These are phyloP conservation scores for Arxiozyma telluris DNA, from an alignment of 1,139 yeast species.

Conservation along the genomic window DNA sequence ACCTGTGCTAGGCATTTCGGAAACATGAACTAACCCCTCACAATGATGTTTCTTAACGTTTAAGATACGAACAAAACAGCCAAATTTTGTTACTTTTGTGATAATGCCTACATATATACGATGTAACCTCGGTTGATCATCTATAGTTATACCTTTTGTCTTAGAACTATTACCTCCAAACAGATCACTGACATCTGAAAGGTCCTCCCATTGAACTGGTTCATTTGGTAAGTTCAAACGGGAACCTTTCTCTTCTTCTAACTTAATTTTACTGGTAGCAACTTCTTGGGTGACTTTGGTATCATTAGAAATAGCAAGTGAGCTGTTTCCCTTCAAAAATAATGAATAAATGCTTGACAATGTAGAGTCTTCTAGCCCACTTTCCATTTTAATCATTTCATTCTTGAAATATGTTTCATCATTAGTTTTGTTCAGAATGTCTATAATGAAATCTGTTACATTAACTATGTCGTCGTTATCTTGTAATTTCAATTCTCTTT, in stretches of 20 bases:
- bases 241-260: constrained; percentile 5
- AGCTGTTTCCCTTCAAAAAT: constrained; percentile 17
- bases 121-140: constrained; percentile 34
- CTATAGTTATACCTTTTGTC: constrained; percentile 14
- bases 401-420: constrained; percentile 34
- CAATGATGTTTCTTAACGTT: constrained; percentile 32
- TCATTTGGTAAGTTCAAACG: constrained; percentile 16
- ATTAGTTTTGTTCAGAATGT: constrained; percentile 37
- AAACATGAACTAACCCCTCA: constrained; percentile 71
- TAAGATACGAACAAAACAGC: constrained; percentile 60
- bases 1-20: constrained; percentile 44
- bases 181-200: constrained; percentile 13
- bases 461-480: constrained; percentile 1
- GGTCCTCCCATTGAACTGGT: constrained; percentile 15
- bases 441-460: constrained; percentile 49
- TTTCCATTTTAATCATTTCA: constrained; percentile 50
- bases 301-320: constrained; percentile 7
- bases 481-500: constrained; percentile 1
- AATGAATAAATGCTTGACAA: constrained; percentile 31
- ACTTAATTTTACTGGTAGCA: neutral
- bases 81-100: constrained; percentile 53
- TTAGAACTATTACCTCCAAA: neutral
- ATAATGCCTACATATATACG: constrained; percentile 54
- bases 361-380: constrained; percentile 45
- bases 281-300: constrained; percentile 6